Evolutionary conservation across 2,329 filamentous ascomycete species (phyloP).

Genomic region (Plectosphaerella plurivora): DNA sequence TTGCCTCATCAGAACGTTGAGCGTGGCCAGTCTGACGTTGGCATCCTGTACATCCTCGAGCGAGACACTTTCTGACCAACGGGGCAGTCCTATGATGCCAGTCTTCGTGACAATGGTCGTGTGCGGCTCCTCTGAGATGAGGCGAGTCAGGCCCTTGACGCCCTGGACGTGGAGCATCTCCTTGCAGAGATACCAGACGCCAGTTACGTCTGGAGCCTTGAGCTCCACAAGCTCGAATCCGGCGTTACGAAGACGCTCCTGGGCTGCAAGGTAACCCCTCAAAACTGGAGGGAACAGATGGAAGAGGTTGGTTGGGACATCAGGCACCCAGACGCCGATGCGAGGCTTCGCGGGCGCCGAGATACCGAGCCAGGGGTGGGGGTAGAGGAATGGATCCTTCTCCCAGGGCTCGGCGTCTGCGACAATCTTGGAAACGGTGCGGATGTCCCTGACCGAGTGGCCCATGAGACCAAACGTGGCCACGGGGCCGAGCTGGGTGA

Average conservation of each 20-base stretch:
- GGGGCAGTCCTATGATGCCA: background rate
- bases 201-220: too few relatives aligned
- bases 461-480: background rate
- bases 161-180: background rate
- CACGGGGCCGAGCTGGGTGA: background rate
- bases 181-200: background rate
- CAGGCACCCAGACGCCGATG: slow-evolving; percentile 4
- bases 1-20: background rate
- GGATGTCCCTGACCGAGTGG: background rate
- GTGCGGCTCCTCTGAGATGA: background rate
- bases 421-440: background rate
- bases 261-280: background rate
- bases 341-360: background rate
- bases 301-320: slow-evolving; percentile 17
- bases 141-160: background rate
- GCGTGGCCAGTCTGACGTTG: background rate
- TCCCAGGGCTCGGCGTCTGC: background rate
- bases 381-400: background rate
- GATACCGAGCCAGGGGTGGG: background rate
- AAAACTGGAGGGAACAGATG: slow-evolving; percentile 8
- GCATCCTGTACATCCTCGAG: background rate
- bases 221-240: background rate
- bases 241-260: background rate
- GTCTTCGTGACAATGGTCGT: background rate
- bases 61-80: background rate